Evolutionary conservation across 768 basidiomycete species (phyloP), one percentile per base, ranked within the genome.

Genomic region (Pseudohyphozyma bogoriensis): DNA sequence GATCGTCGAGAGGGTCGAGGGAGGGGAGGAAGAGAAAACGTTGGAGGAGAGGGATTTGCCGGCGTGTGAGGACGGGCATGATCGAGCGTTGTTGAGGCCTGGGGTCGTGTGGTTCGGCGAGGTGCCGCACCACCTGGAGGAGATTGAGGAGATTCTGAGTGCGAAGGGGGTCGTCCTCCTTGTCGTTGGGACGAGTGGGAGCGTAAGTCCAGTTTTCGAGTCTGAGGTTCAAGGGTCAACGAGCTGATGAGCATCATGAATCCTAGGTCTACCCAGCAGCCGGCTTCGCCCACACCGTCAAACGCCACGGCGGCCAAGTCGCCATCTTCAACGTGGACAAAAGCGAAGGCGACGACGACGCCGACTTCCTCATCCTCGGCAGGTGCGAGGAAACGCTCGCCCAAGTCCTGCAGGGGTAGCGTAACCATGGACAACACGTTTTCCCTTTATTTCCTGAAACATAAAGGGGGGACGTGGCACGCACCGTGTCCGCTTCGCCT

Each of bases 41-140:
- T 28, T 52, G 18, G 26, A 24, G 12, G 10, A 20, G 24, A 36
- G 33, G 46, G 58, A 63, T 18, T 28, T 61, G 40, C 58, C 55
- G 32, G 16, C 55, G 24, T 50, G 54, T 18, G 55, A 51, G 42
- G 18, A n/a, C 44, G 11, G 52, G 63, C 69, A 51, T 28, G 81
- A 80, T 47, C 73, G 74, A 8, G 69, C 71, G 13, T 73, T 82
- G 18, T 73, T 76, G 1, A 74, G 81, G 26, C 80, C 81, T 9
- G 81, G 77, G 5, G 80, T 82, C 7, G 80, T 82, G 2, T 83
- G 81, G 81, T 84, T 83, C 63, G 79, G 78, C 4, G 81, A 83
- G 65, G 64, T 24, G 37, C 77, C 78, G 2, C 63, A 71, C 15
- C 66, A 76, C 13, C n/a, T 80, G 57, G 70, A 75, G 24, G 62